These are phyloP conservation scores for Cystoisospora suis DNA, from an alignment of 169 alveolate genomes.

Conservation along the genomic window DNA sequence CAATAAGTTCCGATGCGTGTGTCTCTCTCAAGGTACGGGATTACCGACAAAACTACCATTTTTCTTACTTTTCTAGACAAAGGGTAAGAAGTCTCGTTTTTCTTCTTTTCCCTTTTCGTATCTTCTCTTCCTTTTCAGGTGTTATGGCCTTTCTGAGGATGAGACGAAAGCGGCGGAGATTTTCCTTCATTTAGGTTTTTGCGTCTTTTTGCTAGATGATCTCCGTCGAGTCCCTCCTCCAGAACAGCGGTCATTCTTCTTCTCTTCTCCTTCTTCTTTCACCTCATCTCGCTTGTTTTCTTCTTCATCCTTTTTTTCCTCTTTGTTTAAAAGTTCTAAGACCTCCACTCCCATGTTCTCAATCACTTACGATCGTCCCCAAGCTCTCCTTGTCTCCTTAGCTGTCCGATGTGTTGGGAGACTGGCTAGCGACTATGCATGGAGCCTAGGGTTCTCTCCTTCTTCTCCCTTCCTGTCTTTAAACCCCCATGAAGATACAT, in stretches of 20 bases:
- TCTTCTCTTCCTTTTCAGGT: too few relatives aligned
- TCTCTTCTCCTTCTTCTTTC: neutral
- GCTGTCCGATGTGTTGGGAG: neutral
- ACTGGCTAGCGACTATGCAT: constrained; percentile 18
- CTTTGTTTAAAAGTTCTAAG: neutral
- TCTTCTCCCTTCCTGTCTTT: too few relatives aligned
- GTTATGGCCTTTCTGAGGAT: constrained; percentile 10
- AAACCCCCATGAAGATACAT: too few relatives aligned
- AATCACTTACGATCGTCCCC: neutral
- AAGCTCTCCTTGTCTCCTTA: constrained; percentile 28
- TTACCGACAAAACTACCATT: too few relatives aligned
- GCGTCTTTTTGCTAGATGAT: neutral
- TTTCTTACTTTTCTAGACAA: too few relatives aligned
- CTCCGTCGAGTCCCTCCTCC: constrained; percentile 5
- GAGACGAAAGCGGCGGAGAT: neutral
- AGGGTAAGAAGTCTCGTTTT: too few relatives aligned
- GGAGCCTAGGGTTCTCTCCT: neutral
- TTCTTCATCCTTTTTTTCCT: neutral
- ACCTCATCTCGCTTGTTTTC: constrained; percentile 22
- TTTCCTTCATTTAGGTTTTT: neutral
- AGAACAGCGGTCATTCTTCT: neutral
- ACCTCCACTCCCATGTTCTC: neutral
- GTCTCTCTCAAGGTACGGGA: too few relatives aligned
- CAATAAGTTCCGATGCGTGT: too few relatives aligned
- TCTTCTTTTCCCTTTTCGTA: too few relatives aligned